Percentiles rank a stretch among this genome's conserved stretches.
Conservation (phyloP, 257 asterid species). For the Penstemon newberryi region DNA sequence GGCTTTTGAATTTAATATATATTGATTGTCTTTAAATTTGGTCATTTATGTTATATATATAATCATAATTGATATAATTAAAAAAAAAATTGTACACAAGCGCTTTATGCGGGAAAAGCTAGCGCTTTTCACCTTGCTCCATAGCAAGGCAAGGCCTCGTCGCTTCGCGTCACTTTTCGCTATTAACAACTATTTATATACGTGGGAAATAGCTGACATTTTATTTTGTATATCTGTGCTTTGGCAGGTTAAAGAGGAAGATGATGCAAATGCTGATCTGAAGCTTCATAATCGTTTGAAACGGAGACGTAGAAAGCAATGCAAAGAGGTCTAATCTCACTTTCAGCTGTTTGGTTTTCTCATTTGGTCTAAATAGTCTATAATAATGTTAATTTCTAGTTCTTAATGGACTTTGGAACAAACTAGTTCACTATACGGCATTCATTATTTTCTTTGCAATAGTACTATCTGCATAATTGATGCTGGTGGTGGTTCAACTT, state of each 20-base stretch:
- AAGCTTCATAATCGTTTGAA: constrained; percentile 72
- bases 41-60: too few species aligned
- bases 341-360: constrained; percentile 23
- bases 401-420: constrained; percentile 15
- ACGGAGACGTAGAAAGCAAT: constrained; percentile 58
- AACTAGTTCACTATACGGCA: constrained; percentile 6
- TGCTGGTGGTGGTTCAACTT: constrained; percentile 6
- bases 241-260: constrained; percentile 94
- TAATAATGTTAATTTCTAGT: constrained; percentile 24
- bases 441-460: neutral
- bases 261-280: constrained; percentile 64
- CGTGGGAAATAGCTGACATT: too few species aligned
- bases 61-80: too few species aligned
- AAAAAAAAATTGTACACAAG: too few species aligned
- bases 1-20: too few species aligned
- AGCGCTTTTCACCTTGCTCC: too few species aligned
- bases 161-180: too few species aligned
- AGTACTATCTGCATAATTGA: constrained; percentile 14
- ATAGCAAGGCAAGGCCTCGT: too few species aligned
- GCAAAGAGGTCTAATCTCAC: constrained; percentile 51
- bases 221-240: constrained; percentile 21
- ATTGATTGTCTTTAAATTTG: too few species aligned
- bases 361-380: constrained; percentile 9
- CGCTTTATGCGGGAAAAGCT: too few species aligned
- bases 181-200: too few species aligned